phyloP scores from a whole-genome alignment of 768 basidiomycete genomes.

The Boletus eberwhitei region DNA sequence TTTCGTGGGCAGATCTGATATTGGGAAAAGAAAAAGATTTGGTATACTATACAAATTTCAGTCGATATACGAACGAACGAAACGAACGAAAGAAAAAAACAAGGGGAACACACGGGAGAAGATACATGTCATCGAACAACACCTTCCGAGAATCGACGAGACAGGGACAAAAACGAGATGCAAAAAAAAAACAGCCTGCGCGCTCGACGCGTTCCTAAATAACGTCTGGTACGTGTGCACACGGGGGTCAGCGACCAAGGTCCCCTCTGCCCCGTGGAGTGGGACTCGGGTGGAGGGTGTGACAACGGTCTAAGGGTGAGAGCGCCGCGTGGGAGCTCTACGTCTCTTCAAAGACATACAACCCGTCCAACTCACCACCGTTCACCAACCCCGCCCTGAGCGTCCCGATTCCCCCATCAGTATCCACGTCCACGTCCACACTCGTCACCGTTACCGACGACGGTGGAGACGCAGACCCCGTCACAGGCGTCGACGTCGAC shows the following conservation, averaged over 20 bases:
- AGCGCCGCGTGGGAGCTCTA: not conserved
- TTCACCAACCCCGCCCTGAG: constrained; percentile 29
- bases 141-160: constrained; percentile 2
- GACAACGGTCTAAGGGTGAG: not conserved
- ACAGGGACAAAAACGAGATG: not conserved
- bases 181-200: not conserved
- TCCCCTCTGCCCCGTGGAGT: constrained; percentile 8
- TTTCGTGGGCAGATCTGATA: not conserved
- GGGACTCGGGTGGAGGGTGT: constrained; percentile 2
- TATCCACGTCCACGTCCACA: constrained; percentile 16
- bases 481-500: constrained; percentile 3
- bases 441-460: constrained; percentile 22
- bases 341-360: constrained; percentile 31
- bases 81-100: not conserved
- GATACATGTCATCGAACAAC: constrained; percentile 8
- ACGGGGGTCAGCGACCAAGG: not conserved
- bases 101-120: not conserved
- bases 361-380: constrained; percentile 30
- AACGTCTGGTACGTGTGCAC: not conserved
- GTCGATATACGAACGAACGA: constrained; percentile 3
- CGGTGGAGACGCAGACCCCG: constrained; percentile 17
- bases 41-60: constrained; percentile 24
- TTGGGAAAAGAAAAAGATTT: not conserved
- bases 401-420: constrained; percentile 16
- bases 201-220: constrained; percentile 1